Percentiles rank a stretch among this genome's conserved stretches.
phyloP scores from a whole-genome alignment of 2,329 filamentous ascomycete genomes.

The Albifimbria verrucaria region DNA sequence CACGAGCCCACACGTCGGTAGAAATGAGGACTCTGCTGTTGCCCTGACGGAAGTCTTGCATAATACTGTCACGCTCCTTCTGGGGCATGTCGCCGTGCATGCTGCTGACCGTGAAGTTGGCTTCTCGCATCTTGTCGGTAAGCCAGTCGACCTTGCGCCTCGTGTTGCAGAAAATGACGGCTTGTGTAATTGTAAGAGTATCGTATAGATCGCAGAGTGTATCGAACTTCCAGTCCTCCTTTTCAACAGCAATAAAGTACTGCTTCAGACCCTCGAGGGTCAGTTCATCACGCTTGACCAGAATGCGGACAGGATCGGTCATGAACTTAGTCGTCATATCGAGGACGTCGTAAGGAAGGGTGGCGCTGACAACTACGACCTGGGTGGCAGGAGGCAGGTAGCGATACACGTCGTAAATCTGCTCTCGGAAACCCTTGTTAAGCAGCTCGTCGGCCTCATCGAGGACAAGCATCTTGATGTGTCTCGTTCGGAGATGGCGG shows the following conservation, averaged over 20 bases:
- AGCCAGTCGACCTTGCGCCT: conserved; percentile 99
- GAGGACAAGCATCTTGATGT: conserved; percentile 63
- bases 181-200: conserved; percentile 96
- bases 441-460: conserved; percentile 65
- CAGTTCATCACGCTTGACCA: conserved; percentile 98
- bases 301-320: conserved; percentile 93
- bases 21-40: conserved; percentile 96
- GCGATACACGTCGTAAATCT: conserved; percentile 98
- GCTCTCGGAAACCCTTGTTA: conserved; percentile 93
- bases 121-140: conserved; percentile 98
- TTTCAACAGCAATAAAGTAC: conserved; percentile 98
- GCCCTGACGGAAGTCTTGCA: conserved; percentile 97
- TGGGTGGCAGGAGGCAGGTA: conserved; percentile 95
- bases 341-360: conserved; percentile 93
- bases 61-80: conserved; percentile 96
- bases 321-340: conserved; percentile 99
- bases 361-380: conserved; percentile 96
- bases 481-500: conserved; percentile 53
- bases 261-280: conserved; percentile 97
- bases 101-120: conserved; percentile 96
- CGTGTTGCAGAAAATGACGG: conserved; percentile 99
- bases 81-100: conserved; percentile 99
- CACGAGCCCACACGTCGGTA: conserved; percentile 95
- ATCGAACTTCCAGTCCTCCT: conserved; percentile 99
- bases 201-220: conserved; percentile 98